phyloP scores from a whole-genome alignment of 192 early-diverging fungal species.

The Powellomyces hirtus region DNA sequence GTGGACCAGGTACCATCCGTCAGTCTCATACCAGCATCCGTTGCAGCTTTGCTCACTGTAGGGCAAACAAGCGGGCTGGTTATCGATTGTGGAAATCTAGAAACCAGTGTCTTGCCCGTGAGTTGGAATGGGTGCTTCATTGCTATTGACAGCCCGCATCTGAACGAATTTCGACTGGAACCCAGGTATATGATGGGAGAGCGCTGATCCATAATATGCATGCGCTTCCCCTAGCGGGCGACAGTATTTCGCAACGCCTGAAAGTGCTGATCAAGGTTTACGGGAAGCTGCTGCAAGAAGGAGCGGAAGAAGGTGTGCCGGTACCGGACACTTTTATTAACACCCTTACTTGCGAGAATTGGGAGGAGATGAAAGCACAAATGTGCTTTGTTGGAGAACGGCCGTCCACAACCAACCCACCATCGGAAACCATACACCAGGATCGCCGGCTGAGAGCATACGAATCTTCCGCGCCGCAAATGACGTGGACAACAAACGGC shows the following conservation, averaged over 20 bases:
- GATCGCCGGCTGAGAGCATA: not conserved
- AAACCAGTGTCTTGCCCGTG: conserved; percentile 77
- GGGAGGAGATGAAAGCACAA: conserved; percentile 68
- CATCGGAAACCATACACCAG: not conserved
- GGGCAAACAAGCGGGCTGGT: conserved; percentile 79
- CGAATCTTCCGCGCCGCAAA: not conserved
- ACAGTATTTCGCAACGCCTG: conserved; percentile 57
- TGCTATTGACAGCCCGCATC: too few species aligned
- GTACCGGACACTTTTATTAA: conserved; percentile 41
- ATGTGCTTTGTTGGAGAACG: conserved; percentile 59
- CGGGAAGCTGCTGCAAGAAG: conserved; percentile 43
- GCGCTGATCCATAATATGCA: conserved; percentile 63
- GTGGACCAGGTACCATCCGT: conserved; percentile 67
- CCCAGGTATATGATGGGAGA: conserved; percentile 70
- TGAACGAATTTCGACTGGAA: not conserved
- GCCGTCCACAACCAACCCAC: conserved; percentile 8
- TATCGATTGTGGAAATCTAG: conserved; percentile 79
- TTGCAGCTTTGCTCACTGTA: conserved; percentile 72
- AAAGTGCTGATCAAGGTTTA: conserved; percentile 61
- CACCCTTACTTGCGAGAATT: conserved; percentile 47
- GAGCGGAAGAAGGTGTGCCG: conserved; percentile 13
- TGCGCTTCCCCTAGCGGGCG: conserved; percentile 65
- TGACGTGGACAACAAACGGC: not conserved
- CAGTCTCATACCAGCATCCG: conserved; percentile 68
- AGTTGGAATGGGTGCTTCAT: too few species aligned